A percentile compares a stretch with the other conserved stretches of the same genome.
Conservation (phyloP, 768 basidiomycete species). For the Amanita subjunquillea region DNA sequence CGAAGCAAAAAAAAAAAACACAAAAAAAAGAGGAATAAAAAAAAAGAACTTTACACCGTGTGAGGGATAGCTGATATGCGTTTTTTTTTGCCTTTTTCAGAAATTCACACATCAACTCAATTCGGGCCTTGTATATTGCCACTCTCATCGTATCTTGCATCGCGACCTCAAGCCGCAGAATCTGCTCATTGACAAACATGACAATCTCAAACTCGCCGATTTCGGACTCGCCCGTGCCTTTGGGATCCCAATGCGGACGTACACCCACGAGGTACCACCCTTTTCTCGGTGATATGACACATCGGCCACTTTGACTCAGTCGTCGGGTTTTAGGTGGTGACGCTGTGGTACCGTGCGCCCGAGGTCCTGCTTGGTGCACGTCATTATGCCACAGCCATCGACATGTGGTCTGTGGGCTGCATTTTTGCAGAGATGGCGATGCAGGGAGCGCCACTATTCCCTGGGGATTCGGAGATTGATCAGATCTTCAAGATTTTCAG, state of each 20-base stretch:
- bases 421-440: constrained; percentile 99
- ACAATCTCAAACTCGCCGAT: constrained; percentile 93
- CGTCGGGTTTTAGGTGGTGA: constrained; percentile 67
- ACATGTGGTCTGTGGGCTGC: constrained; percentile 99
- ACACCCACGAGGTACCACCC: constrained; percentile 82
- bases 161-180: constrained; percentile 97
- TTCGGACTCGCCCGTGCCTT: constrained; percentile 96
- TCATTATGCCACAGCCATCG: constrained; percentile 95
- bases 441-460: constrained; percentile 84
- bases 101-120: constrained; percentile 95
- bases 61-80: not conserved
- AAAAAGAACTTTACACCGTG: too few relatives aligned
- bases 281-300: not conserved
- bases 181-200: constrained; percentile 78
- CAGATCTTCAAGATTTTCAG: constrained; percentile 99
- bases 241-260: constrained; percentile 97
- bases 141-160: constrained; percentile 93
- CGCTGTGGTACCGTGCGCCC: constrained; percentile 97
- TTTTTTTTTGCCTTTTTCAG: constrained; percentile 33
- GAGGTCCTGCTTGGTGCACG: constrained; percentile 93
- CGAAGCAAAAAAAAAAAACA: not conserved
- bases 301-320: not conserved
- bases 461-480: constrained; percentile 99
- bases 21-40: too few relatives aligned
- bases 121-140: constrained; percentile 88